phyloP scores from a whole-genome alignment of 768 basidiomycete species.

The Auriculariales sp. region DNA sequence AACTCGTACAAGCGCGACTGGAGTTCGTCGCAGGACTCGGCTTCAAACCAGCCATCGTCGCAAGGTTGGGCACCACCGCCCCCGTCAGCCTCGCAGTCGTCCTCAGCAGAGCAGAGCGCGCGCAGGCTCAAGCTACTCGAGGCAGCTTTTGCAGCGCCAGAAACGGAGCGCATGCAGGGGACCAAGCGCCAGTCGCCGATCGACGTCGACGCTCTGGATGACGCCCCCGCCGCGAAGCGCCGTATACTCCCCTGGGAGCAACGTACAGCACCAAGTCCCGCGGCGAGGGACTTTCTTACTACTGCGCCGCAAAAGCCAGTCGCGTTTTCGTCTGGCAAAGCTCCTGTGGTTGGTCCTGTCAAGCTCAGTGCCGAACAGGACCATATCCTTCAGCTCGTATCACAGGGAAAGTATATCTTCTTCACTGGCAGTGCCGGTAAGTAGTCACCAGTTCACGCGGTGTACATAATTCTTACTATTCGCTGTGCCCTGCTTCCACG shows the following conservation, averaged over 20 bases:
- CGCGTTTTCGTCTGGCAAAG: not conserved
- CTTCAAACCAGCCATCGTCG: not conserved
- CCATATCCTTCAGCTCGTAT: slow-evolving; percentile 66
- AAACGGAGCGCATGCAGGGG: not conserved
- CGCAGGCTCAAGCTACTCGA: not conserved
- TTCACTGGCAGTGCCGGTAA: slow-evolving; percentile 95
- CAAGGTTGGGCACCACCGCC: not conserved
- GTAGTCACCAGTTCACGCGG: slow-evolving; percentile 11
- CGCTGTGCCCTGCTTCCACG: not conserved
- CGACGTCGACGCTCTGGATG: not conserved
- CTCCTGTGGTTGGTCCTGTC: not conserved
- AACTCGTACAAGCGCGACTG: slow-evolving; percentile 2
- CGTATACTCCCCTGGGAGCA: not conserved
- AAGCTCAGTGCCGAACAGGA: slow-evolving; percentile 72
- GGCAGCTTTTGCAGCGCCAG: too few relatives aligned
- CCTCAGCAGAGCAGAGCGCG: not conserved
- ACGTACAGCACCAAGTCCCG: not conserved
- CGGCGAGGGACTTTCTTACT: not conserved
- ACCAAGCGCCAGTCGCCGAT: not conserved
- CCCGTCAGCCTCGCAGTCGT: not conserved
- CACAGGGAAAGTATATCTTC: slow-evolving; percentile 64
- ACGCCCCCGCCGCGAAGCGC: not conserved
- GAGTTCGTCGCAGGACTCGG: not conserved
- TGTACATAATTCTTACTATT: not conserved
- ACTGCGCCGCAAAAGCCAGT: not conserved